phyloP scores from a whole-genome alignment of 1,284 basidiomycete genomes.

The Leccinum subrobustum region DNA sequence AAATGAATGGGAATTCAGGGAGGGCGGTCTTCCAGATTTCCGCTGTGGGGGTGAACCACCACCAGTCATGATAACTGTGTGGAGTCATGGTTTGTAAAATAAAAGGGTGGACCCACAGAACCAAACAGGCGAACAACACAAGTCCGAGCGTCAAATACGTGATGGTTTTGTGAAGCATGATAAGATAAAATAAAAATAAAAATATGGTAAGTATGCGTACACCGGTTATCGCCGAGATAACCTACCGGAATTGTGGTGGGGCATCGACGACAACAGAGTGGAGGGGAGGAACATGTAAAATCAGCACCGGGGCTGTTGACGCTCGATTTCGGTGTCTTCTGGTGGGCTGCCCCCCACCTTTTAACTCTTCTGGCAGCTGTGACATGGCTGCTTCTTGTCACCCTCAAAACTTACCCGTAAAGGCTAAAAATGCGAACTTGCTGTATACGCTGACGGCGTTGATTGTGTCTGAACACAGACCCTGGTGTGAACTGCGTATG shows the following conservation, averaged over 20 bases:
- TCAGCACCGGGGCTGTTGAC: neutral
- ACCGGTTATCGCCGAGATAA: constrained; percentile 22
- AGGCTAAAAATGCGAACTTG: constrained; percentile 21
- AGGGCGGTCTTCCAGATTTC: constrained; percentile 11
- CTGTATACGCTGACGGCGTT: constrained; percentile 15
- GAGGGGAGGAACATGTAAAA: constrained; percentile 12
- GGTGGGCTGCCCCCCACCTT: constrained; percentile 18
- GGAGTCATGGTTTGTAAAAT: constrained; percentile 32
- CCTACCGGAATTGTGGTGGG: constrained; percentile 1
- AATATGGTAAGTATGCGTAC: constrained; percentile 13
- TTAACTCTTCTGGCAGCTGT: constrained; percentile 21
- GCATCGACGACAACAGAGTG: neutral
- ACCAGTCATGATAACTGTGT: constrained; percentile 25
- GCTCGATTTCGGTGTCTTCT: constrained; percentile 6
- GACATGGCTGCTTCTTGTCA: constrained; percentile 20
- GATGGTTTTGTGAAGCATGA: constrained; percentile 3
- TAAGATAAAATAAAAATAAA: constrained; percentile 25
- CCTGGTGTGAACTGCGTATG: constrained; percentile 30
- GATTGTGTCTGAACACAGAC: constrained; percentile 28
- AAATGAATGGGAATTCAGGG: constrained; percentile 11
- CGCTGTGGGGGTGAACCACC: constrained; percentile 22
- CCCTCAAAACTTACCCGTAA: constrained; percentile 25
- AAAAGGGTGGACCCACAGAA: constrained; percentile 31
- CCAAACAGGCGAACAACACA: constrained; percentile 33
- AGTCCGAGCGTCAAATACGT: constrained; percentile 11